Conservation (phyloP, 1,284 basidiomycete species). For the Pseudozyma thailandica region DNA sequence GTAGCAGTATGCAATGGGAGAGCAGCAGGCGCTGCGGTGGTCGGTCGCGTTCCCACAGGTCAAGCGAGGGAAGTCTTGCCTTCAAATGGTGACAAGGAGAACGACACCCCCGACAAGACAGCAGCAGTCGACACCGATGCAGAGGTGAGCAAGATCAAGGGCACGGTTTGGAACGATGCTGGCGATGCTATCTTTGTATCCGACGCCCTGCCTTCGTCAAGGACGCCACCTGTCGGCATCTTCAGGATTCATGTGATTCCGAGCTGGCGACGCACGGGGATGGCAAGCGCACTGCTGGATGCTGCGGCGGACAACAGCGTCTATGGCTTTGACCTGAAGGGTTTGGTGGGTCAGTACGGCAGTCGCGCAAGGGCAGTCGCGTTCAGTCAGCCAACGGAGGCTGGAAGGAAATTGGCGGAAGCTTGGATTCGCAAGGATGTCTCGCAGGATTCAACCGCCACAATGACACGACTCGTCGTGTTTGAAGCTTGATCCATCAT, state of each 20-base stretch:
- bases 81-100: conserved; percentile 29
- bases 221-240: conserved; percentile 52
- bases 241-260: conserved; percentile 60
- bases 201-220: conserved; percentile 29
- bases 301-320: conserved; percentile 52
- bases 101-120: background rate
- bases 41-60: conserved; percentile 34
- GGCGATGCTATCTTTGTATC: conserved; percentile 53
- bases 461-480: conserved; percentile 27
- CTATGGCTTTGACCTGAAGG: conserved; percentile 46
- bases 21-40: conserved; percentile 49
- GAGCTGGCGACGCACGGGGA: conserved; percentile 43
- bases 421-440: conserved; percentile 46
- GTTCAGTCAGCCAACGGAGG: conserved; percentile 63
- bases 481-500: conserved; percentile 33
- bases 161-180: conserved; percentile 41
- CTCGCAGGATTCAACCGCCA: background rate
- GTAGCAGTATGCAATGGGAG: conserved; percentile 46
- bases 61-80: conserved; percentile 48
- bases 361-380: conserved; percentile 47
- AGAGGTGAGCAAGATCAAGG: conserved; percentile 4
- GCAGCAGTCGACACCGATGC: background rate
- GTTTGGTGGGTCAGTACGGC: conserved; percentile 34
- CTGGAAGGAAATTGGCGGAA: conserved; percentile 53
- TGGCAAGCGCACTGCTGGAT: conserved; percentile 52